Conservation (phyloP, 148 eudicot genomes). For the Cornus kousa region DNA sequence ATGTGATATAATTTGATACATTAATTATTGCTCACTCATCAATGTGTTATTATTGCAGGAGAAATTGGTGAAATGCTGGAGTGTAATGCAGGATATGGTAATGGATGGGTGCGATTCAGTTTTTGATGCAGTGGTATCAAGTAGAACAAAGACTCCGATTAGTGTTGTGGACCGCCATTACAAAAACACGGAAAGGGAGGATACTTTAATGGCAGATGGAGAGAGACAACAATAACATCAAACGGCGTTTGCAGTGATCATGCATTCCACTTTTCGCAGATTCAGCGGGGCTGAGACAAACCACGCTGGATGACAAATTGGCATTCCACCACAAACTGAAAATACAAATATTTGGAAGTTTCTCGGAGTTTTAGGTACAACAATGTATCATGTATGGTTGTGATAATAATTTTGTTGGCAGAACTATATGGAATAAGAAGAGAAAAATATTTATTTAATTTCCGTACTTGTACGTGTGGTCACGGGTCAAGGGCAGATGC, state of each 20-base stretch:
- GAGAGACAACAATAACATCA: conserved; percentile 1
- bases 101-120: conserved; percentile 6
- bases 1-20: neutral
- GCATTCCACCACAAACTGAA: no score
- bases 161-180: conserved; percentile 19
- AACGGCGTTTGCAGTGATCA: neutral
- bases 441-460: neutral
- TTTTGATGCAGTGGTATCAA: conserved; percentile 1
- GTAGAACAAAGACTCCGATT: conserved; percentile 11
- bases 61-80: conserved; percentile 16
- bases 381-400: neutral
- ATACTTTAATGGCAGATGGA: neutral
- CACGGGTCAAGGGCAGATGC: no score
- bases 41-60: conserved; percentile 19
- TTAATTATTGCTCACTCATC: neutral
- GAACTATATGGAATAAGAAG: neutral
- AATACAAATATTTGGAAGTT: no score
- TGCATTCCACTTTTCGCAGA: neutral
- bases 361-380: no score
- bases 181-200: conserved; percentile 8
- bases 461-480: neutral
- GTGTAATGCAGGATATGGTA: conserved; percentile 8
- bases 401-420: neutral
- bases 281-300: neutral
- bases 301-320: no score